Evolutionary conservation across 441 rosid genomes (phyloP), one percentile per base, ranked within the genome.

Genomic region (Corymbia calophylla): DNA sequence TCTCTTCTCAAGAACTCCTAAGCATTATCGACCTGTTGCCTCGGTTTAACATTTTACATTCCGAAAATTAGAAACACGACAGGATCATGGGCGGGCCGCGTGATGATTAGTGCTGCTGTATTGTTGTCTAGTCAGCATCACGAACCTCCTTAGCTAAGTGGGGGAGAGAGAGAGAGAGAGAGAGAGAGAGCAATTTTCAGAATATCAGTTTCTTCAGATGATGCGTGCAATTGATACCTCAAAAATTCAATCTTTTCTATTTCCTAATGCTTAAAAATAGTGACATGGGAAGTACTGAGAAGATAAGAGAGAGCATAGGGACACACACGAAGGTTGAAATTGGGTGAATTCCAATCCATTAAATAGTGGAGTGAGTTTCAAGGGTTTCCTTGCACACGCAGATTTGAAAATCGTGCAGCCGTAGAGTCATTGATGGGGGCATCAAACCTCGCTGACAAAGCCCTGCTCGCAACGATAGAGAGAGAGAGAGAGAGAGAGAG

Each of bases 401-500:
- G 49, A 77, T 81, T 62, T 54, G 23, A 49, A 39, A 88, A 32
- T 23, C 58, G 18, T 44, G 64, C 81, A 88, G 87, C 68, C 90
- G 77, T 87, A 62, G 84, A 82, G 86, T 73, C 88, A 91, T 92
- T 93, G 88, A 91, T 91, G 77, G 90, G 80, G 87, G 27, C 92
- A 87, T 87, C 93, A 88, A 87, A 87, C 56, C 64, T 87, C 88
- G 90, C 93, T 91, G 93, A 92, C 92, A 92, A 73, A 88, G 19
- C 48, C 48, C 48, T 70, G 81, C 81, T 70, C 47, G 19, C 21
- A 29, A 32, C 14, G 80, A 32, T 14, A 18, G 81, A 9, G 47
- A 2, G 80, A 32, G 25, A 18, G 81, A 9, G 47, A 2, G 80
- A 73, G 49, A 21, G 48, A 19, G 48, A 70, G 81, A 17, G 6